Base-by-base conservation (phyloP, 805 yeast species). In the Starmerella bombicola region DNA sequence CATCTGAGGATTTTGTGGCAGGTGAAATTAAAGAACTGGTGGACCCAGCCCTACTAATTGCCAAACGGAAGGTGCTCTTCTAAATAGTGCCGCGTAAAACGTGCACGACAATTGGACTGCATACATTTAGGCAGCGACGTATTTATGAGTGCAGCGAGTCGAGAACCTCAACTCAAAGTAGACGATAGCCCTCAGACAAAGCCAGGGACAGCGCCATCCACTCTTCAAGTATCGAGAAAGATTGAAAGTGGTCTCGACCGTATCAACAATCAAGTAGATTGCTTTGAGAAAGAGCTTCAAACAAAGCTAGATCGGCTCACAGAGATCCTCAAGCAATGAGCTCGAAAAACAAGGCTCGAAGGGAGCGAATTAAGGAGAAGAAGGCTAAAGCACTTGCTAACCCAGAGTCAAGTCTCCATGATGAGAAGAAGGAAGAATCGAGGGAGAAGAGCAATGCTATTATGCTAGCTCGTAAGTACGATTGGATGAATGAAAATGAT, bases 201-300 rank as follows among this genome's bases (percentile, higher is more conserved):
- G n/a, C n/a, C n/a, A n/a, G n/a, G n/a, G n/a, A n/a, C n/a, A n/a
- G n/a, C n/a, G n/a, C n/a, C n/a, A n/a, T n/a, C n/a, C 35, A 25
- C 21, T 13, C 16, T n/a, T n/a, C 48, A 50, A 29, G 37, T 48
- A 15, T 42, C 49, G 21, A 38, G 52, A 8, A 38, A 43, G n/a
- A 38, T 51, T 20, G 53, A 50, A 19, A 21, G 37, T 19, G 41
- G 37, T 15, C 24, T 51, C 16, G 42, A 40, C 21, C 38, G 37
- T n/a, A 36, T 51, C 19, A 30, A 23, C 29, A 35, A 42, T 10
- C 45, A 42, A 18, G 28, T 51, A 7, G 50, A 46, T 26, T 30
- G 31, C 10, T 50, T 41, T 38, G 54, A 48, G 19, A 43, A 31
- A 19, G 54, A 50, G 10, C 24, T 50, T 25, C 43, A 38, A 35